Evolutionary conservation across 2,329 filamentous ascomycete genomes (phyloP).

Genomic region (Lasiodiplodia sp.): DNA sequence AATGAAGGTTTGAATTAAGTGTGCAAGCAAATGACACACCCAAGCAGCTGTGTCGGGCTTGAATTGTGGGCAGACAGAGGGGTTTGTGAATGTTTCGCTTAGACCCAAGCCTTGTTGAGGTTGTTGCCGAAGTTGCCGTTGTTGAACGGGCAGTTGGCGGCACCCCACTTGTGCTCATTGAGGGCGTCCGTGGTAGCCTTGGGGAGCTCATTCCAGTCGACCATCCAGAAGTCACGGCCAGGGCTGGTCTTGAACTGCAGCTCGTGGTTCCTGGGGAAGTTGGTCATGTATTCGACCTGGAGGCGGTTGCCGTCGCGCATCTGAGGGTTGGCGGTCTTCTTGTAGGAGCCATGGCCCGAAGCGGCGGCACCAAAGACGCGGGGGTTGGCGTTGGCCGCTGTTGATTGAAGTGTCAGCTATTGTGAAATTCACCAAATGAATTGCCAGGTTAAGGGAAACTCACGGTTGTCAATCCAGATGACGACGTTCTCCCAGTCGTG

Average conservation of each 20-base stretch:
- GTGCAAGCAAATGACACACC: no score
- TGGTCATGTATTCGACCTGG: constrained; percentile 46
- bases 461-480: constrained; percentile 41
- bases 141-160: background rate
- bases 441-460: background rate
- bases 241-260: constrained; percentile 33
- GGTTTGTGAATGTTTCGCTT: background rate
- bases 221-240: background rate
- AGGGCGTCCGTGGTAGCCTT: background rate
- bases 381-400: constrained; percentile 34
- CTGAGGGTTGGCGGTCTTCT: constrained; percentile 37
- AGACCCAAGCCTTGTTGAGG: constrained; percentile 35
- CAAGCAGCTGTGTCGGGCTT: no score
- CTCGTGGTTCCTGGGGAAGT: constrained; percentile 46
- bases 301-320: constrained; percentile 36
- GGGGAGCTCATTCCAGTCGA: background rate
- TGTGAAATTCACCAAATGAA: background rate
- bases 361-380: constrained; percentile 47
- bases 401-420: background rate
- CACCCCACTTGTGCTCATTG: background rate
- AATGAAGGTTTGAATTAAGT: no score
- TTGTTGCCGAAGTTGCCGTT: background rate
- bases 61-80: no score
- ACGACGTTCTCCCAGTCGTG: constrained; percentile 53
- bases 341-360: constrained; percentile 49